These are phyloP conservation scores for Cercospora sojina DNA, from an alignment of 2,329 filamentous ascomycete genomes.

Conservation along the genomic window DNA sequence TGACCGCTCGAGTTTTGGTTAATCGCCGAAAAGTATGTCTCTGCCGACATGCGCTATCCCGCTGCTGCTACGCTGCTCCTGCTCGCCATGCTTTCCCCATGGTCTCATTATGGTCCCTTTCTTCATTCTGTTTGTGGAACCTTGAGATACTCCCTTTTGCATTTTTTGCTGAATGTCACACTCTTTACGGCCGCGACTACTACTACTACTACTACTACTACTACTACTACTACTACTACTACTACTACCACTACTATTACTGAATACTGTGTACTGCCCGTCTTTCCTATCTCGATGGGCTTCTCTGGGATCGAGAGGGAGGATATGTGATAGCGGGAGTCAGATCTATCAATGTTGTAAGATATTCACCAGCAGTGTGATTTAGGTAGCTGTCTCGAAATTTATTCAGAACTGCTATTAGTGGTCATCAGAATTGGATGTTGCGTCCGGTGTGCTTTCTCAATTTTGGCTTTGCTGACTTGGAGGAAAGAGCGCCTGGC, in stretches of 20 bases:
- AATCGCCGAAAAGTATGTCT: conserved; percentile 13
- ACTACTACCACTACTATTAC: conserved; percentile 13
- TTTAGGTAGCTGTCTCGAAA: conserved; percentile 6
- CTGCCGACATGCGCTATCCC: conserved; percentile 7
- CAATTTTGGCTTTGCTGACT: background rate
- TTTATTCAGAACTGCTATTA: conserved; percentile 1
- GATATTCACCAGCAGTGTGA: conserved; percentile 7
- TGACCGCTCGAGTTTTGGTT: conserved; percentile 10
- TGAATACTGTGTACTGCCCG: conserved; percentile 10
- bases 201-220: too few species aligned
- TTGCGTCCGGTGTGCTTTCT: background rate
- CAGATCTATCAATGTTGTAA: conserved; percentile 6
- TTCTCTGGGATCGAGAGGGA: background rate
- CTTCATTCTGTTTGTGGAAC: conserved; percentile 7
- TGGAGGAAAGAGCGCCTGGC: background rate
- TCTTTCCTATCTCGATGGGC: background rate
- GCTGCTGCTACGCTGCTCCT: background rate
- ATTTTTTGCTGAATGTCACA: conserved; percentile 18
- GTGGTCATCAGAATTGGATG: background rate
- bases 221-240: conserved; percentile 10
- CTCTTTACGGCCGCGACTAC: conserved; percentile 22
- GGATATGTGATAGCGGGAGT: background rate
- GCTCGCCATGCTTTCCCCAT: background rate
- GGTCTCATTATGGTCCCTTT: background rate
- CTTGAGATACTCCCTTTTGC: conserved; percentile 28